Evolutionary conservation across 2,329 filamentous ascomycete genomes (phyloP).

Genomic region (Penicillium sp.): DNA sequence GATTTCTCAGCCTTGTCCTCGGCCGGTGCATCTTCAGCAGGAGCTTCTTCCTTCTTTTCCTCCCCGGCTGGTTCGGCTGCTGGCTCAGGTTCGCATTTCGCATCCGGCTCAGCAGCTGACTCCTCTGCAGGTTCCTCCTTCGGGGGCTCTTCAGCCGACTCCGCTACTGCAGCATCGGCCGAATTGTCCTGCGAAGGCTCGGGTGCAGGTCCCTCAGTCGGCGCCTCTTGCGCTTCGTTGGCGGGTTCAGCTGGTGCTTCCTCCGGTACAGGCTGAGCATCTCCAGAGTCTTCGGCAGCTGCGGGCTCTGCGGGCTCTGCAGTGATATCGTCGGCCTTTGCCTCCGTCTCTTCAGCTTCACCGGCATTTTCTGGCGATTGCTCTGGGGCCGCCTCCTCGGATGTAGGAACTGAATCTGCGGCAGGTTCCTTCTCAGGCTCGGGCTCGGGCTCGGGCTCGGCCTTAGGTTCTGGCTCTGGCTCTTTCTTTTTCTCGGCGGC

Average conservation of each 20-base stretch:
- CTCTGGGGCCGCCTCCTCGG: background rate
- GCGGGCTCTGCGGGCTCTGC: background rate
- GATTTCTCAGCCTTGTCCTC: constrained; percentile 1
- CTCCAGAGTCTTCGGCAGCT: background rate
- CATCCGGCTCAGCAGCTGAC: background rate
- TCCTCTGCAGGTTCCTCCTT: constrained; percentile 2
- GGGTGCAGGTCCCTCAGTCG: constrained; percentile 3
- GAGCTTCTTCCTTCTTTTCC: background rate
- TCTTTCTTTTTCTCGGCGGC: background rate
- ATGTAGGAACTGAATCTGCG: constrained; percentile 8
- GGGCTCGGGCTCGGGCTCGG: constrained; percentile 2
- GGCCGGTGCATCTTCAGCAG: constrained; percentile 1
- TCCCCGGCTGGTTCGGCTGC: constrained; percentile 3
- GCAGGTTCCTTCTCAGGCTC: constrained; percentile 10
- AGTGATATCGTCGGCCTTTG: background rate
- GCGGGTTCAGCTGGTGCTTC: constrained; percentile 13
- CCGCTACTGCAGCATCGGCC: background rate
- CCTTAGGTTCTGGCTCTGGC: background rate
- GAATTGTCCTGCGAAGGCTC: background rate
- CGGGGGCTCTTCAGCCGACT: background rate
- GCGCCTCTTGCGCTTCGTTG: background rate
- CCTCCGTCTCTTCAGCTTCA: too few species aligned
- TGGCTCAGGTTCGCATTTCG: background rate
- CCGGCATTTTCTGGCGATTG: background rate
- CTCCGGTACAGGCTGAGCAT: constrained; percentile 4